Evolutionary conservation across 2,329 filamentous ascomycete species (phyloP), one percentile per base, ranked within the genome.

Genomic region (Aureobasidium leucospermi): DNA sequence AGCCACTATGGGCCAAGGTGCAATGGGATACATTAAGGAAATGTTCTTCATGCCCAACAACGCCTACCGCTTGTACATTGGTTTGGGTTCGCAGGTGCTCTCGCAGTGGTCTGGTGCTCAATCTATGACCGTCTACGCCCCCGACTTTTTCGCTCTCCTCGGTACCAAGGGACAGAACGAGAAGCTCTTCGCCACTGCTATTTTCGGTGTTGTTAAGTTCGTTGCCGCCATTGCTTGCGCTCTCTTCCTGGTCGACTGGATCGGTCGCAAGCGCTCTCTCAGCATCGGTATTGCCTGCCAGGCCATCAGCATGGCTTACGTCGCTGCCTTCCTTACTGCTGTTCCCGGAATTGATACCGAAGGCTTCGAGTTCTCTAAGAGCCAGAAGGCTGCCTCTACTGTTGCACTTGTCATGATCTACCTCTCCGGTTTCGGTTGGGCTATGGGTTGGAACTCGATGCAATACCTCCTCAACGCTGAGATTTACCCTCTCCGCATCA

Each of bases 141-240:
- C 84, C 0, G 83, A 89, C 62, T 80, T 90, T 49, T 91, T 92
- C 72, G 77, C 77, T 11, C 78, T 90, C 47, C 79, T 91, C 39
- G 88, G 88, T 3, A 83, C 88, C 48, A 81, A 79, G 1, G 87
- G 87, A 9, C 79, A 79, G 41, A 79, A 85, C 42, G 84, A 89
- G 69, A 83, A 82, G 39, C 80, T 90, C 0, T 82, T 90, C 28
- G 81, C 88, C 13, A 90, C 86, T 0, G 86, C 83, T 5, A 82
- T 91, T 52, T 90, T 90, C 57, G 88, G 88, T 51, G 81, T 90
- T 56, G 78, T 90, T 65, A 91, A 91, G 69, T 81, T 91, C 53
- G 69, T 82, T 6, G 79, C 85, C 0, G 82, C 86, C 16, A 69
- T 91, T 36, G 64, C 82, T 42, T 91, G 87, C 69, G 87, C 87